Evolutionary conservation across 768 basidiomycete genomes (phyloP), one percentile per base, ranked within the genome.

Genomic region (Macrolepiota fuliginosa): DNA sequence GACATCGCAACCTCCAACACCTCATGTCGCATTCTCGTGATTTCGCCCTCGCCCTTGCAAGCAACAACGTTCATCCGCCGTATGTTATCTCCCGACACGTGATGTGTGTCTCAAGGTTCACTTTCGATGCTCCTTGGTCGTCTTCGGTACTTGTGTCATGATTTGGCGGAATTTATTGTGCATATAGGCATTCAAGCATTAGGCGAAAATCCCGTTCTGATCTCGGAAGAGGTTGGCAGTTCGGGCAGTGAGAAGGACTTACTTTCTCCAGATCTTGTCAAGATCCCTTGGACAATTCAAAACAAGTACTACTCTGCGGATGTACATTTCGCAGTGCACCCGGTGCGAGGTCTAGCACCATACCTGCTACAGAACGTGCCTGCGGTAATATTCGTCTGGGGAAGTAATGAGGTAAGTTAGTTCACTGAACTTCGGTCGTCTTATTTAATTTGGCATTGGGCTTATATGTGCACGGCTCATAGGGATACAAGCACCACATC

Each of bases 261-360:
- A 46, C 54, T 61, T 27, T 61, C 58, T 32, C 32, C 56, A 29
- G 58, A 58, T 27, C 54, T 62, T 29, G 66, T 70, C 39, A 74
- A 65, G 36, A 73, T 90, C 35, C 87, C 88, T 10, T 93, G 90
- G 91, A 89, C 83, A 45, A 89, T 93, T 63, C 73, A 74, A 55
- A 93, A 93, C 77, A 88, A 84, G 71, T 94, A 94, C 73, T 94
- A 94, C 74, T 83, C 83, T 13, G 92, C 92, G 1, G 77, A 82
- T 62, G 88, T 94, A 6, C 84, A 86, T 63, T 92, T 94, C 69
- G 74, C 84, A 36, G 75, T 80, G 11, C 79, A 80, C 58, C 74
- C 80, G 17, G 70, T 85, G 56, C 73, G 76, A 32, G 76, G 79
- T 11, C 76, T 83, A 62, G 72, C 71, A 32, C 72, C 78, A 17